Conservation (phyloP, 2,329 filamentous ascomycete species). For the Penicillium sp. region DNA sequence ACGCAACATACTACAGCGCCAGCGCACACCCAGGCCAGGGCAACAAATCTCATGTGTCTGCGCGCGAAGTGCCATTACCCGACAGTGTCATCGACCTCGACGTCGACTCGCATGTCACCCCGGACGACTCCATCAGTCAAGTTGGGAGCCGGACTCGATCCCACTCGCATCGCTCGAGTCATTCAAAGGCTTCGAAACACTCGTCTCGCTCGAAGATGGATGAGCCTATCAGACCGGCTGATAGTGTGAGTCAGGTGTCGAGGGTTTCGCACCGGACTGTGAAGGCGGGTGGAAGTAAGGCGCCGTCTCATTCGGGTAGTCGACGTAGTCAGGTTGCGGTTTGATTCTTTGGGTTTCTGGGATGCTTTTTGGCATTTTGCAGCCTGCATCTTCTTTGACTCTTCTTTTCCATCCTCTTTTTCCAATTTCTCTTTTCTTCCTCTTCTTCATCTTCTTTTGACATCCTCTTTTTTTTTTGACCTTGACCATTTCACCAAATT, state of each 20-base stretch:
- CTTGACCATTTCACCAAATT: too few relatives aligned
- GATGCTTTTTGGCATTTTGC: neutral
- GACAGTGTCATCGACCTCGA: slow-evolving; percentile 34
- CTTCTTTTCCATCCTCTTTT: neutral
- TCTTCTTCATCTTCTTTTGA: slow-evolving; percentile 1
- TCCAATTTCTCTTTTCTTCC: neutral
- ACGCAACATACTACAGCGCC: slow-evolving; percentile 24
- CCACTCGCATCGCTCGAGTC: slow-evolving; percentile 25
- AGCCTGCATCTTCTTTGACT: neutral
- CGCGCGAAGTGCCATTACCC: slow-evolving; percentile 31
- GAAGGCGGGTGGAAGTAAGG: slow-evolving; percentile 31
- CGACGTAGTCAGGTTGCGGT: slow-evolving; percentile 29
- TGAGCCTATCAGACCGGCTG: slow-evolving; percentile 37
- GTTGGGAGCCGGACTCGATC: slow-evolving; percentile 42
- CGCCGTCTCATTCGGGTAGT: slow-evolving; percentile 28
- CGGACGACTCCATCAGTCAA: slow-evolving; percentile 76
- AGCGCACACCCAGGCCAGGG: slow-evolving; percentile 11
- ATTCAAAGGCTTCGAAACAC: slow-evolving; percentile 30
- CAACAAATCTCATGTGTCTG: slow-evolving; percentile 17
- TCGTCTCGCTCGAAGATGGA: slow-evolving; percentile 38
- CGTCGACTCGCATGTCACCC: slow-evolving; percentile 61
- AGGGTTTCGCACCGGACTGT: slow-evolving; percentile 31
- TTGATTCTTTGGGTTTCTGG: neutral
- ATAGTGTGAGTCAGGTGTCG: slow-evolving; percentile 42
- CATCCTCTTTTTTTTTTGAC: neutral